Evolutionary conservation across 306 rosid species (phyloP).

Genomic region (Corylus avellana): DNA sequence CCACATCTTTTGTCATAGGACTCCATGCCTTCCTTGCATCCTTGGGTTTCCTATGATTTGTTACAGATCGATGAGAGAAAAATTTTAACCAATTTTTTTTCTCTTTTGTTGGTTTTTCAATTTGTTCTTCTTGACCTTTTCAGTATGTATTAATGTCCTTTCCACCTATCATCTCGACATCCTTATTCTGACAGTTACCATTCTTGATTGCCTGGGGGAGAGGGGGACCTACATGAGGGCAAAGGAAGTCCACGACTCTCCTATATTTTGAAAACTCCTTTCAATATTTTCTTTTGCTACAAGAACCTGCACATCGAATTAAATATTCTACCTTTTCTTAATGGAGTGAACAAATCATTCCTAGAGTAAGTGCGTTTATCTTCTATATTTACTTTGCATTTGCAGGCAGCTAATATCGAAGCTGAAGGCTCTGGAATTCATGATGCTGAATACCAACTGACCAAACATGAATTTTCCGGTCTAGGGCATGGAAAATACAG

Average conservation of each 20-base stretch:
- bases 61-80: neutral
- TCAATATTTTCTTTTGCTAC: neutral
- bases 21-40: neutral
- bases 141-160: neutral
- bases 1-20: neutral
- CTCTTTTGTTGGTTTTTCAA: neutral
- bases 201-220: neutral
- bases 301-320: neutral
- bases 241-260: neutral
- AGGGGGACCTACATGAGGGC: neutral
- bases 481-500: constrained; percentile 83
- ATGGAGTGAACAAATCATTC: neutral
- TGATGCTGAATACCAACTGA: constrained; percentile 73
- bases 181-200: neutral
- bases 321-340: neutral
- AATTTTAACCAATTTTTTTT: neutral
- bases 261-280: neutral
- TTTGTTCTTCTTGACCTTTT: neutral
- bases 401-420: constrained; percentile 90
- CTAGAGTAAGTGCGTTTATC: constrained; percentile 1
- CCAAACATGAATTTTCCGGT: constrained; percentile 77
- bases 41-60: neutral
- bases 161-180: neutral
- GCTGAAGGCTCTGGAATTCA: constrained; percentile 77
- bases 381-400: constrained; percentile 20